These are phyloP conservation scores for Aquilaria sinensis DNA, from an alignment of 345 rosid genomes.

Conservation along the genomic window DNA sequence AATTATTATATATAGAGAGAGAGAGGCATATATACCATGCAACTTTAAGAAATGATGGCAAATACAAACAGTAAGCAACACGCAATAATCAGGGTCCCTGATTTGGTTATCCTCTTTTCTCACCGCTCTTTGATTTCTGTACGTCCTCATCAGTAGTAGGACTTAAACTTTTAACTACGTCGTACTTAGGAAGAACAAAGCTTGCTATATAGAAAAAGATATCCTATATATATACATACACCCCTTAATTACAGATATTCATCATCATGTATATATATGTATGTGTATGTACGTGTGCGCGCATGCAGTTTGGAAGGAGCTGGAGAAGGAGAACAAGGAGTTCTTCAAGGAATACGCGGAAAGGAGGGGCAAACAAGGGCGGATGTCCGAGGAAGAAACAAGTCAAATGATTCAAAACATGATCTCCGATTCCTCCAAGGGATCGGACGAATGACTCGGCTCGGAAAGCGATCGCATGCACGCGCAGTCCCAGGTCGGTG, in stretches of 20 bases:
- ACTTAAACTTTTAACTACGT: too few relatives aligned
- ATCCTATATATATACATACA: neutral
- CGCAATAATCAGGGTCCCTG: too few relatives aligned
- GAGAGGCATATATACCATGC: too few relatives aligned
- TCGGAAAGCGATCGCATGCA: constrained; percentile 21
- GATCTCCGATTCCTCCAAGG: constrained; percentile 54
- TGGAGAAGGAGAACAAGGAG: constrained; percentile 90
- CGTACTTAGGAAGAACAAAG: too few relatives aligned
- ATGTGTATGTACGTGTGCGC: neutral
- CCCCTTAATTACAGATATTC: neutral
- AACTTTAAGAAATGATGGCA: too few relatives aligned
- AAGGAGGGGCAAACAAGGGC: constrained; percentile 53
- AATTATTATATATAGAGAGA: too few relatives aligned
- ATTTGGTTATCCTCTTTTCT: too few relatives aligned
- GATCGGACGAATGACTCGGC: constrained; percentile 27
- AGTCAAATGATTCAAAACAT: constrained; percentile 67
- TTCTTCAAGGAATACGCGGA: constrained; percentile 70
- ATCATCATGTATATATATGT: constrained; percentile 2
- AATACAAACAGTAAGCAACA: too few relatives aligned
- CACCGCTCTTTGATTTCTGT: too few relatives aligned
- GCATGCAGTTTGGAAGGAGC: constrained; percentile 74
- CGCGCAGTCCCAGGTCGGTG: neutral
- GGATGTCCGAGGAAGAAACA: constrained; percentile 86
- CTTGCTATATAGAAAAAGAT: too few relatives aligned
- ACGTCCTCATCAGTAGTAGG: too few relatives aligned